Evolutionary conservation across 2,329 filamentous ascomycete species (phyloP).

Genomic region (Xylariomycetidae sp.): DNA sequence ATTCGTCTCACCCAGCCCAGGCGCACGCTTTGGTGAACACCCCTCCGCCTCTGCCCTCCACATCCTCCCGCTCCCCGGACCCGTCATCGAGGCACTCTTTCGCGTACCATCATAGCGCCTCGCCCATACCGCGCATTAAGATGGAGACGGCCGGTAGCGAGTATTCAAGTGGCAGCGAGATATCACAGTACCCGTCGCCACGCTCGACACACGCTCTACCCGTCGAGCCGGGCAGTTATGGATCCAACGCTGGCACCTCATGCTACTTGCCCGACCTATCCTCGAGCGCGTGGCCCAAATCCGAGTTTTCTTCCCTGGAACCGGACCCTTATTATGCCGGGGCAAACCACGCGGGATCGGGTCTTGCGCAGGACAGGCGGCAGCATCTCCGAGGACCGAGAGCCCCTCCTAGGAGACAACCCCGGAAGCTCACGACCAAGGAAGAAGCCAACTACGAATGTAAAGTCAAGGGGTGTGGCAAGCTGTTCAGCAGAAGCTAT

Average conservation of each 20-base stretch:
- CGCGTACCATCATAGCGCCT: slow-evolving; percentile 27
- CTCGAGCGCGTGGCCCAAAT: slow-evolving; percentile 33
- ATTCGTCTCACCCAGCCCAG: slow-evolving; percentile 35
- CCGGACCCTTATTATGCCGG: slow-evolving; percentile 29
- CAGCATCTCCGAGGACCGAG: slow-evolving; percentile 24
- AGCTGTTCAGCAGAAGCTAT: slow-evolving; percentile 76
- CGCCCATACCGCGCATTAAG: slow-evolving; percentile 34
- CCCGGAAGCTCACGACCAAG: slow-evolving; percentile 55
- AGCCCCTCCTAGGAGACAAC: slow-evolving; percentile 31
- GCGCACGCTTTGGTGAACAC: slow-evolving; percentile 20
- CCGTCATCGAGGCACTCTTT: slow-evolving; percentile 25
- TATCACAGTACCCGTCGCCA: slow-evolving; percentile 37
- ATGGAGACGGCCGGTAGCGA: slow-evolving; percentile 30
- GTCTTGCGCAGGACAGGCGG: slow-evolving; percentile 23
- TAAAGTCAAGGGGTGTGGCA: slow-evolving; percentile 63
- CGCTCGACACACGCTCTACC: slow-evolving; percentile 32
- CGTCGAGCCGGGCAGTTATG: slow-evolving; percentile 20
- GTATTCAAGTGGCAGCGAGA: slow-evolving; percentile 31
- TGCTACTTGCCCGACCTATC: slow-evolving; percentile 35
- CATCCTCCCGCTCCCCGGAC: slow-evolving; percentile 27
- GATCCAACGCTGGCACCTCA: slow-evolving; percentile 23
- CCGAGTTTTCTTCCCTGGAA: slow-evolving; percentile 32
- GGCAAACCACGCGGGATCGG: slow-evolving; percentile 13
- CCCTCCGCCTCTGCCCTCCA: slow-evolving; percentile 21
- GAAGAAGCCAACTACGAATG: slow-evolving; percentile 72